phyloP scores from a whole-genome alignment of 192 early-diverging fungal genomes.

The Geosiphon pyriformis region DNA sequence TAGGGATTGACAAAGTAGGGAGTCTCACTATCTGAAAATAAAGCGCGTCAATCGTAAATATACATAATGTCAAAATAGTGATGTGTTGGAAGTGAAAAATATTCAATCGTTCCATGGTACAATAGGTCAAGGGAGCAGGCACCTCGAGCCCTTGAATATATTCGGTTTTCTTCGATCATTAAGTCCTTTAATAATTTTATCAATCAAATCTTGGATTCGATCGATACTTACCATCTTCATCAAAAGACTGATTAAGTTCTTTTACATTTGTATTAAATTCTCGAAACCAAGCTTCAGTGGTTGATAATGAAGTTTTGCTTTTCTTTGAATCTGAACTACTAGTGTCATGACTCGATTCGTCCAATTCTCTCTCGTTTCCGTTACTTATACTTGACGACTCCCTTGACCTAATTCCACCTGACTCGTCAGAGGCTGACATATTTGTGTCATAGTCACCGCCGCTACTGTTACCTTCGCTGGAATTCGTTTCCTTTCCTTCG shows the following conservation, averaged over 20 bases:
- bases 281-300: conserved; percentile 2
- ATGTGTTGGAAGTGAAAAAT: background rate
- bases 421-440: background rate
- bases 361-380: conserved; percentile 2
- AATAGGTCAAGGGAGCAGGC: too few relatives aligned
- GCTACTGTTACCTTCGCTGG: background rate
- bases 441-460: background rate
- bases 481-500: background rate
- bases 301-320: background rate
- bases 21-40: conserved; percentile 12
- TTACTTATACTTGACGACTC: background rate
- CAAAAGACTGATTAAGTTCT: conserved; percentile 5
- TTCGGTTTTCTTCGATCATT: too few relatives aligned
- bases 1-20: conserved; percentile 11
- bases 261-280: conserved; percentile 10
- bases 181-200: too few relatives aligned
- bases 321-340: background rate
- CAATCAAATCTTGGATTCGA: background rate
- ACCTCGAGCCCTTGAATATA: too few relatives aligned
- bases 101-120: background rate
- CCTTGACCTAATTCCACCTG: background rate
- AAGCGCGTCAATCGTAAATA: background rate
- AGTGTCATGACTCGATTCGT: background rate
- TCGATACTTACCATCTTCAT: conserved; percentile 5
- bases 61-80: background rate